Percentiles rank a stretch among this genome's conserved stretches.
phyloP scores from a whole-genome alignment of 495 filamentous ascomycete species.

The Hyaloscypha finlandica region DNA sequence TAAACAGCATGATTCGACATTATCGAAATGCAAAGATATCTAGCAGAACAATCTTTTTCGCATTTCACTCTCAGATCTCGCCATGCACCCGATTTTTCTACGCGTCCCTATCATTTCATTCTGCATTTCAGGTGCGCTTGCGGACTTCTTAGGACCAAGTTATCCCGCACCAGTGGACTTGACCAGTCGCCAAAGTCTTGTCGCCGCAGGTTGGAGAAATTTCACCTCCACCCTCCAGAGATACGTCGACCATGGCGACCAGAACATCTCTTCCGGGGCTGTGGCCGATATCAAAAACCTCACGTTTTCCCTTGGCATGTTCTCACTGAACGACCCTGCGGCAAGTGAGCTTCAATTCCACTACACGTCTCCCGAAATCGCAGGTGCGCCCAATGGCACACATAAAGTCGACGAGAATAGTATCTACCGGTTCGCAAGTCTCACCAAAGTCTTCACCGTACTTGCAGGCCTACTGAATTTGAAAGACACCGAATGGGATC shows the following conservation, averaged over 20 bases:
- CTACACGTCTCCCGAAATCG: slow-evolving; percentile 35
- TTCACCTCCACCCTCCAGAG: slow-evolving; percentile 38
- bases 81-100: too few species aligned
- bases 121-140: slow-evolving; percentile 21
- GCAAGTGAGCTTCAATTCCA: slow-evolving; percentile 43
- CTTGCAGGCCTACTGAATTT: slow-evolving; percentile 41
- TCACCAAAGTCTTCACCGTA: slow-evolving; percentile 48
- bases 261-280: background rate
- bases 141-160: slow-evolving; percentile 38
- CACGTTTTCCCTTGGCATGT: slow-evolving; percentile 54
- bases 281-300: slow-evolving; percentile 37
- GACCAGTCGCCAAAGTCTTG: slow-evolving; percentile 38
- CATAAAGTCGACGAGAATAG: slow-evolving; percentile 44
- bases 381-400: slow-evolving; percentile 33
- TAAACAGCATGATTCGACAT: too few species aligned
- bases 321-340: slow-evolving; percentile 45
- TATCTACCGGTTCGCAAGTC: slow-evolving; percentile 49
- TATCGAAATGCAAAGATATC: too few species aligned
- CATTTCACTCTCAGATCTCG: too few species aligned
- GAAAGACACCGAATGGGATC: slow-evolving; percentile 42
- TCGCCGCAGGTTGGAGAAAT: slow-evolving; percentile 43
- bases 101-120: too few species aligned
- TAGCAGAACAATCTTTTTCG: too few species aligned
- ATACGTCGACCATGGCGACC: slow-evolving; percentile 19
- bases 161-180: slow-evolving; percentile 44